phyloP scores from a whole-genome alignment of 2,329 filamentous ascomycete genomes.

The Fusarium coffeatum region DNA sequence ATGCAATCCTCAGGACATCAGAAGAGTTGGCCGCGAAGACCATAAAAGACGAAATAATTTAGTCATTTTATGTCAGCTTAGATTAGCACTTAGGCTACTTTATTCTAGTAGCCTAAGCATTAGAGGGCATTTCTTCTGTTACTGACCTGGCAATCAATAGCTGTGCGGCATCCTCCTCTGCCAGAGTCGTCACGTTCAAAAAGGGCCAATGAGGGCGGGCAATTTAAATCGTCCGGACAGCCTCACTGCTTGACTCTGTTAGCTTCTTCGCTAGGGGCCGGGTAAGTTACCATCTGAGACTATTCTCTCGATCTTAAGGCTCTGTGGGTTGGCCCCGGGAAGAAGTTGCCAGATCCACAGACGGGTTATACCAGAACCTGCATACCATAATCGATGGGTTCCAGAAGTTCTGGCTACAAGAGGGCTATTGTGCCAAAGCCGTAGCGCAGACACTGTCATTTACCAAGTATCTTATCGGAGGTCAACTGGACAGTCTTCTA shows the following conservation, averaged over 20 bases:
- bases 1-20: too few species aligned
- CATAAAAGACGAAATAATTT: too few species aligned
- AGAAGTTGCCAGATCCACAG: neutral
- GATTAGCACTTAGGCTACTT: too few species aligned
- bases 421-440: neutral
- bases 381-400: neutral
- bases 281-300: conserved; percentile 1
- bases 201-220: neutral
- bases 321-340: neutral
- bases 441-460: neutral
- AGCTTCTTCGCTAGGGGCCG: neutral
- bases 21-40: too few species aligned
- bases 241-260: neutral
- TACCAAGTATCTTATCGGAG: neutral
- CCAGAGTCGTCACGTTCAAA: neutral
- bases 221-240: neutral
- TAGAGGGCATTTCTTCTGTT: too few species aligned
- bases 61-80: too few species aligned
- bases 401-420: neutral
- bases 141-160: neutral
- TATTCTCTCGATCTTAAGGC: neutral
- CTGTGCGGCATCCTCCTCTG: neutral
- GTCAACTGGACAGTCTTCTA: neutral
- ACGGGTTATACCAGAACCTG: neutral
- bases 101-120: too few species aligned